phyloP scores from a whole-genome alignment of 1,139 yeast species.

The Geotrichum europaeum region DNA sequence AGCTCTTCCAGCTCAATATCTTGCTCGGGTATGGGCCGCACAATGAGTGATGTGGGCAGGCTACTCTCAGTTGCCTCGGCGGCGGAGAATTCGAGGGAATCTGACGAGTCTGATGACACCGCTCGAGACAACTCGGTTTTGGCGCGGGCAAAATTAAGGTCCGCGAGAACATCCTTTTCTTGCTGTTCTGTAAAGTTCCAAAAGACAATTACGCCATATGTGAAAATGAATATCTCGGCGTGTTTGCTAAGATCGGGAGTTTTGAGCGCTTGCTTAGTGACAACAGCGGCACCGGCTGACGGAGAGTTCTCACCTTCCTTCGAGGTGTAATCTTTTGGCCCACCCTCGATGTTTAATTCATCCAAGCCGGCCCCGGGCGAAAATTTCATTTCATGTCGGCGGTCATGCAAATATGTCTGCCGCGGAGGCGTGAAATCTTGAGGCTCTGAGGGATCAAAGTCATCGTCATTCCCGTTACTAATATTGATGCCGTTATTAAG shows the following conservation, averaged over 20 bases:
- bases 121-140: not conserved
- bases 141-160: conserved; percentile 64
- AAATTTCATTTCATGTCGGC: not conserved
- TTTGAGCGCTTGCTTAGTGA: not conserved
- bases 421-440: conserved; percentile 48
- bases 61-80: conserved; percentile 2
- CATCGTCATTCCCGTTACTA: conserved; percentile 31
- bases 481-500: conserved; percentile 21
- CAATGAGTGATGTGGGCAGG: conserved; percentile 39
- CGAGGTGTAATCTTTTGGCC: not conserved
- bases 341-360: not conserved
- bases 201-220: conserved; percentile 91
- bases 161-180: conserved; percentile 90
- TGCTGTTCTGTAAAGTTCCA: conserved; percentile 94
- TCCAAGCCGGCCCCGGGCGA: not conserved
- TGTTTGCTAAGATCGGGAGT: conserved; percentile 42
- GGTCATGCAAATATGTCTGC: not conserved
- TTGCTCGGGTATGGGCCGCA: conserved; percentile 70
- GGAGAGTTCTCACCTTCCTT: not conserved
- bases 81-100: not conserved
- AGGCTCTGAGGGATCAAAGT: conserved; percentile 63
- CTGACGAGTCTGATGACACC: conserved; percentile 1
- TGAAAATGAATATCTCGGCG: conserved; percentile 86
- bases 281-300: not conserved
- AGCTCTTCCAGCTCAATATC: conserved; percentile 94